A percentile compares a stretch with the other conserved stretches of the same genome.
phyloP scores from a whole-genome alignment of 2,329 filamentous ascomycete species.

The Keithomyces neogunnii region DNA sequence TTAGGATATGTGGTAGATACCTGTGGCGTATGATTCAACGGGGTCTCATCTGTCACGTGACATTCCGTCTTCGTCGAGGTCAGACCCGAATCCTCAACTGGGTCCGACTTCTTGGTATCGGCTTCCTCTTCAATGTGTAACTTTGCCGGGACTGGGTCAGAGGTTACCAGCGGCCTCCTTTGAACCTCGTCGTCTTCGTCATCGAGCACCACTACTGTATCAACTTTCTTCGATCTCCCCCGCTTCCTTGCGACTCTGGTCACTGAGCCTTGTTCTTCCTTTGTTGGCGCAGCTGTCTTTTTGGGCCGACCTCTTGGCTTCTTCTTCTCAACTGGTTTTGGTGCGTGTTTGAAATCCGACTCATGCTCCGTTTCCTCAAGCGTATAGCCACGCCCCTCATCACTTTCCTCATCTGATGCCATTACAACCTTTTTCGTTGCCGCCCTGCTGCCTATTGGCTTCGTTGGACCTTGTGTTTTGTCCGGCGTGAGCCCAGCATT shows the following conservation, averaged over 20 bases:
- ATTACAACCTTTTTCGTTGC: not conserved
- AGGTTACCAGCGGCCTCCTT: not conserved
- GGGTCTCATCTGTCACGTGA: not conserved
- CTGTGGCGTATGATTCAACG: slow-evolving; percentile 1
- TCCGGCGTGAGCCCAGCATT: not conserved
- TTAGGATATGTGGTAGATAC: not conserved
- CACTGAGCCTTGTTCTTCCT: not conserved
- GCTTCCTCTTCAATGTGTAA: not conserved
- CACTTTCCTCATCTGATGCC: slow-evolving; percentile 1
- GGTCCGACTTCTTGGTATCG: not conserved
- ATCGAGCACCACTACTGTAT: not conserved
- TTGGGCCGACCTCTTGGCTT: slow-evolving; percentile 25
- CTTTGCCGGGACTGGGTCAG: not conserved
- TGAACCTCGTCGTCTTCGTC: not conserved
- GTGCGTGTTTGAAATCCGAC: slow-evolving; percentile 1
- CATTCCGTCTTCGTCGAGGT: not conserved
- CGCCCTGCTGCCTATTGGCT: not conserved
- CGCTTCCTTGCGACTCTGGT: slow-evolving; percentile 25
- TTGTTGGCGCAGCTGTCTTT: slow-evolving; percentile 10
- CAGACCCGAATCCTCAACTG: not conserved
- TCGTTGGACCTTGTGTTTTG: not conserved
- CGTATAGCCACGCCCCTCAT: not conserved
- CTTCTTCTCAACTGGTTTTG: slow-evolving; percentile 15
- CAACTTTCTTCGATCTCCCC: slow-evolving; percentile 32
- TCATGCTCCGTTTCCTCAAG: slow-evolving; percentile 7